Base-by-base conservation (phyloP, 2,329 filamentous ascomycete genomes). In the Akanthomyces muscarius region DNA sequence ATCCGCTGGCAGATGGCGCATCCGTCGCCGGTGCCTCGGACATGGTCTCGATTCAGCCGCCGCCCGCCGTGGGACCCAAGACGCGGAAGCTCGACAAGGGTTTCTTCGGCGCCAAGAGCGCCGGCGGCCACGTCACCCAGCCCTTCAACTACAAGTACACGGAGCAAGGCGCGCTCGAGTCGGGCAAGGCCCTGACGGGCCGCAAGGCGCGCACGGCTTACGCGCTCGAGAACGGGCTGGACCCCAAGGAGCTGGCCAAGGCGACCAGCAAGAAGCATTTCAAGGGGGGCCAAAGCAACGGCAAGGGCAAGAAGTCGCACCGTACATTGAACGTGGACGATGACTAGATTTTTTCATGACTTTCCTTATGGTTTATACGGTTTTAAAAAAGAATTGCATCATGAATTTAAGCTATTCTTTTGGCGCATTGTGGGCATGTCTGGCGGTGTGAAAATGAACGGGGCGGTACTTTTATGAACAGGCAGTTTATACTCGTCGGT, bases 71-170 rank as follows among this genome's bases (percentile, higher is more conserved):
- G 52, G 92, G 93, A 0, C 75, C 83, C 38, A 96, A 96, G 73
- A 90, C 92, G 0, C 80, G 86, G 67, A 85, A 83, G 63, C 80
- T 99, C 23, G 95, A 99, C 78, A 91, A 89, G 71, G 85, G 86
- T n/a, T 99, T 98, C 81, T 99, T 99, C 73, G 88, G 84, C 6
- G 78, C 86, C 2, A 82, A 85, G 62, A 81, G 84, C 13, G 83
- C 80, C 51, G 84, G 82, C 1, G 90, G 86, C 2, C 89, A 90
- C 70, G 67, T 96, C 44, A 87, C 79, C 62, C 87, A 87, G 81
- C 93, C 95, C 0, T 98, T 98, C 79, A 94, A 88, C 75, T 86
- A 95, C 78, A 90, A 95, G 77, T 96, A 97, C 76, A 88, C 87
- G 3, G 85, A 95, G 76, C 92, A 96, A 72, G 92, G 92, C 5